These are phyloP conservation scores for Xylaria sp. DNA, from an alignment of 495 filamentous ascomycete genomes.

Conservation along the genomic window DNA sequence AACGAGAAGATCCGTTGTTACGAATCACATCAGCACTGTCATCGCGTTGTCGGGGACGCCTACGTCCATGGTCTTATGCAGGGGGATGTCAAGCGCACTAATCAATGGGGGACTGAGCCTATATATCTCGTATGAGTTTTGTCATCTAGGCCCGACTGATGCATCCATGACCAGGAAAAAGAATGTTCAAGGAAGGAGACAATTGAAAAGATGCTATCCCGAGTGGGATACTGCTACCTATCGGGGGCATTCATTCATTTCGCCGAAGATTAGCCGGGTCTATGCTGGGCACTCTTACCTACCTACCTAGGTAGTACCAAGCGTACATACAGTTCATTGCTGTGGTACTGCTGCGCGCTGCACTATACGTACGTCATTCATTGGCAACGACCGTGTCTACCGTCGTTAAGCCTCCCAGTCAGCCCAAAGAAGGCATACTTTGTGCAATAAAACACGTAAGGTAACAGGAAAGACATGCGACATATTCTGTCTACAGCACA, in stretches of 20 bases:
- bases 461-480: conserved; percentile 9
- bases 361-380: conserved; percentile 4
- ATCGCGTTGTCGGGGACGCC: conserved; percentile 30
- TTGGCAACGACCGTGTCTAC: not conserved
- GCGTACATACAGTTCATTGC: too few species aligned
- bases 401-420: not conserved
- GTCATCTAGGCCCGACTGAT: not conserved
- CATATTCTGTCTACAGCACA: not conserved
- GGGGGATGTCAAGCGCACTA: conserved; percentile 25
- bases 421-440: not conserved
- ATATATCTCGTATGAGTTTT: conserved; percentile 9
- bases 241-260: too few species aligned
- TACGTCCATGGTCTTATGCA: conserved; percentile 37
- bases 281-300: too few species aligned
- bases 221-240: not conserved
- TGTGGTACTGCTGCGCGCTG: too few species aligned
- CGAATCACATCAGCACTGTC: not conserved
- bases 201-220: not conserved
- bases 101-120: not conserved
- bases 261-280: conserved; percentile 12
- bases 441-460: not conserved
- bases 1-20: not conserved
- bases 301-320: too few species aligned
- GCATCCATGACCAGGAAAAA: not conserved
- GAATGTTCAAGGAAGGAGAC: too few species aligned